Conservation (phyloP, 2,329 filamentous ascomycete species). For the Pochonia chlamydosporia region DNA sequence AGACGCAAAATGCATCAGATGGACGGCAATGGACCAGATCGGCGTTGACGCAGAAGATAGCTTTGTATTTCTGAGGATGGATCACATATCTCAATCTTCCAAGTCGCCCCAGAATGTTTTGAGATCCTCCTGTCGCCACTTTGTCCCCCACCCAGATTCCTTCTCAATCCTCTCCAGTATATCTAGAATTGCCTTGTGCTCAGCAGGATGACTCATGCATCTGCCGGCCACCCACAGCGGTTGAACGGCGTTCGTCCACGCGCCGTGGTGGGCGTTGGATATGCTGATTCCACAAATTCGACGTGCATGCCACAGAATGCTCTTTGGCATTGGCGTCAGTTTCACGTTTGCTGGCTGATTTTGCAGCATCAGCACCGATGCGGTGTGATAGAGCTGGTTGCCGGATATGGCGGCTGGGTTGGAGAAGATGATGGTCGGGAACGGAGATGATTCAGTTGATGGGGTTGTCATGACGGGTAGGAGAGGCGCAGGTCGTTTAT, state of each 20-base stretch:
- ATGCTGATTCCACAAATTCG: conserved; percentile 47
- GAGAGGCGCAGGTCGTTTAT: conserved; percentile 27
- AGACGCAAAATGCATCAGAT: too few relatives aligned
- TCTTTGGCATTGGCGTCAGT: conserved; percentile 30
- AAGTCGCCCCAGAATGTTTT: conserved; percentile 44
- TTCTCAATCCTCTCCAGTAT: conserved; percentile 42
- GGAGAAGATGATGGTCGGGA: conserved; percentile 43
- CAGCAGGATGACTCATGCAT: conserved; percentile 41
- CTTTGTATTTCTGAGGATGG: too few relatives aligned
- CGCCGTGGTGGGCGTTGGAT: conserved; percentile 45
- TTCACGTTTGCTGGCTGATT: conserved; percentile 33
- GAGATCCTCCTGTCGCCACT: conserved; percentile 47
- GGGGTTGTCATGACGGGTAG: conserved; percentile 28
- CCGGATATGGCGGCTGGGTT: conserved; percentile 47
- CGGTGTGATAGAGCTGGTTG: conserved; percentile 49
- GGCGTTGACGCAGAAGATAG: too few relatives aligned
- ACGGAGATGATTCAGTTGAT: conserved; percentile 37
- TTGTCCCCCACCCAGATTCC: conserved; percentile 47
- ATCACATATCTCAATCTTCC: conserved; percentile 14
- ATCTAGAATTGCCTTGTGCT: conserved; percentile 37
- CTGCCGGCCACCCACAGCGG: conserved; percentile 48
- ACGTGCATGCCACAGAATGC: conserved; percentile 45
- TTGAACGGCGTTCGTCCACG: conserved; percentile 49
- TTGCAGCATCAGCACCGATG: conserved; percentile 45
- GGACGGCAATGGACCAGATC: too few relatives aligned